These are phyloP conservation scores for Colletotrichum chlorophyti DNA, from an alignment of 2,329 filamentous ascomycete species.

Conservation along the genomic window DNA sequence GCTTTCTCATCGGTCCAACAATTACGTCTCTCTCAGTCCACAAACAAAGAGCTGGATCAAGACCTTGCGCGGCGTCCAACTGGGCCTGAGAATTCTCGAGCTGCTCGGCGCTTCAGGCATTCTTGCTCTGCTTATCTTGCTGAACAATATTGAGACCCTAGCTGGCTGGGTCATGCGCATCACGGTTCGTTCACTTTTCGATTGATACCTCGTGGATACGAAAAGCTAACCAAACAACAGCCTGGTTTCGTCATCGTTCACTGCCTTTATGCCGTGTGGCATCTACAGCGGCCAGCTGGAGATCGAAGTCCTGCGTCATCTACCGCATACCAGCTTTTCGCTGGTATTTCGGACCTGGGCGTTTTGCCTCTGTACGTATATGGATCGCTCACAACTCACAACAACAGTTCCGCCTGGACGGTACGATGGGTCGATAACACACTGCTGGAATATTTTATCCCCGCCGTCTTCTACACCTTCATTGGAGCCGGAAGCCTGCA, in stretches of 20 bases:
- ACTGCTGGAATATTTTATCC: constrained; percentile 66
- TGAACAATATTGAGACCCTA: constrained; percentile 69
- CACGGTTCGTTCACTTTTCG: constrained; percentile 61
- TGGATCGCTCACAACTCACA: constrained; percentile 53
- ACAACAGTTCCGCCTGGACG: constrained; percentile 63
- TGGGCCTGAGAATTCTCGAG: constrained; percentile 71
- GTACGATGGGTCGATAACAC: constrained; percentile 68
- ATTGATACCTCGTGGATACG: neutral
- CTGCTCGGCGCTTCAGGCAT: constrained; percentile 74
- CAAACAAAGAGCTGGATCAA: constrained; percentile 76
- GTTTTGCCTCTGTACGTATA: constrained; percentile 64
- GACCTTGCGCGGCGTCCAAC: constrained; percentile 71
- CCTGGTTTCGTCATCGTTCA: constrained; percentile 77
- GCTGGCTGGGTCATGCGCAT: constrained; percentile 80
- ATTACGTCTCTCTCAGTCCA: constrained; percentile 71
- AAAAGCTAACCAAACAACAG: constrained; percentile 51
- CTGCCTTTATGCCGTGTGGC: constrained; percentile 80
- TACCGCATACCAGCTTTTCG: constrained; percentile 88
- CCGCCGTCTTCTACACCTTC: constrained; percentile 73
- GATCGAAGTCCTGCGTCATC: constrained; percentile 79
- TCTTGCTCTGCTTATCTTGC: constrained; percentile 78
- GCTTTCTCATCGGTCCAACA: constrained; percentile 65
- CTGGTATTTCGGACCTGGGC: constrained; percentile 72
- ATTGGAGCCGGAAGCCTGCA: constrained; percentile 72
- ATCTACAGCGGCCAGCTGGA: constrained; percentile 74